Percentiles rank a stretch among this genome's conserved stretches.
phyloP scores from a whole-genome alignment of 768 basidiomycete species.

The Collybiopsis confluens region DNA sequence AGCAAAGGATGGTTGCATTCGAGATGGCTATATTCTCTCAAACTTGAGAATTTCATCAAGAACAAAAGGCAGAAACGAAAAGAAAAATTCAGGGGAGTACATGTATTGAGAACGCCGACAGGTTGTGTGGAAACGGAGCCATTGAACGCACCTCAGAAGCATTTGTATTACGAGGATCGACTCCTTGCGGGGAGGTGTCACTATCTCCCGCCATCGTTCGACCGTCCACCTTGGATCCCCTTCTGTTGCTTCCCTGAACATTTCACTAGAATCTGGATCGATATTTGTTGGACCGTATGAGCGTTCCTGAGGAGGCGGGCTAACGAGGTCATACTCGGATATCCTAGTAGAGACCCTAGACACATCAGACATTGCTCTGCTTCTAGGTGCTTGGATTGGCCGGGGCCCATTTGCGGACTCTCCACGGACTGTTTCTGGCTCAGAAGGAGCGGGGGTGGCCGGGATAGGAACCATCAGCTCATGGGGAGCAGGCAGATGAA shows the following conservation, averaged over 20 bases:
- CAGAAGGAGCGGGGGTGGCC: background rate
- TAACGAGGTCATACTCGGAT: slow-evolving; percentile 8
- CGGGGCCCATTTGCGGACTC: background rate
- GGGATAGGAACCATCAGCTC: slow-evolving; percentile 1
- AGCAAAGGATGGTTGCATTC: background rate
- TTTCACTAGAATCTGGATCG: background rate
- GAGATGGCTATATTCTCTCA: background rate
- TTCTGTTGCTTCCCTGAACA: background rate
- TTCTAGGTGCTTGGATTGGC: background rate
- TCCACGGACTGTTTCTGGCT: background rate
- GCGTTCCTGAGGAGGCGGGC: slow-evolving; percentile 2
- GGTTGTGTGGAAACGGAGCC: background rate
- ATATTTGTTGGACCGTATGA: background rate
- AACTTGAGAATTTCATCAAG: slow-evolving; percentile 2
- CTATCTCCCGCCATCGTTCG: slow-evolving; percentile 5
- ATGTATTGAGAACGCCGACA: background rate
- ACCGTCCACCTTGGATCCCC: background rate
- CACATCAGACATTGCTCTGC: background rate
- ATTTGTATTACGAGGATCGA: no score
- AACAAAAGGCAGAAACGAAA: background rate
- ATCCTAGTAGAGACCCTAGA: slow-evolving; percentile 8
- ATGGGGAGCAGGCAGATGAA: slow-evolving; percentile 1
- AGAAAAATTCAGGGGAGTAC: background rate
- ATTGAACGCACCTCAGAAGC: slow-evolving; percentile 3
- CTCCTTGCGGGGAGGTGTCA: background rate